These are phyloP conservation scores for Auriculariales sp. DNA, from an alignment of 768 basidiomycete genomes.

Conservation along the genomic window DNA sequence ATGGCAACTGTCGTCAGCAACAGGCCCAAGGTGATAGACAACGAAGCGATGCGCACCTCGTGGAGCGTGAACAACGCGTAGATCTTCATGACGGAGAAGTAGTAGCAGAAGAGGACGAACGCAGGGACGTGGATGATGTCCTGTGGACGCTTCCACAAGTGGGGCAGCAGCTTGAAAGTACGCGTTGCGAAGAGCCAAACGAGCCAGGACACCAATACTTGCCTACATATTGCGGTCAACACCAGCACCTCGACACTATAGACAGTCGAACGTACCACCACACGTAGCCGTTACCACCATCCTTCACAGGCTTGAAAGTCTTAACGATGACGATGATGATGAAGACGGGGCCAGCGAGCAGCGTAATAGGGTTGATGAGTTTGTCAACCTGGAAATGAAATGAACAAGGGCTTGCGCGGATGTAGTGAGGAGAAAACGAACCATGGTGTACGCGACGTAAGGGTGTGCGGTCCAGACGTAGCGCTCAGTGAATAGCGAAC, in stretches of 20 bases:
- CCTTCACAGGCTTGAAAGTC: slow-evolving; percentile 46
- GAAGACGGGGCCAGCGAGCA: slow-evolving; percentile 70
- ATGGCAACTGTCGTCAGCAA: neutral
- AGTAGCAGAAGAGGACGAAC: slow-evolving; percentile 83
- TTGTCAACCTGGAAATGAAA: slow-evolving; percentile 45
- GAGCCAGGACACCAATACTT: slow-evolving; percentile 49
- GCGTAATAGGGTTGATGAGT: slow-evolving; percentile 73
- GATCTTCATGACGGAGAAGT: slow-evolving; percentile 89
- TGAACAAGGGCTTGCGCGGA: neutral
- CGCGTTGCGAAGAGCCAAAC: slow-evolving; percentile 60
- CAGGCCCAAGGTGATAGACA: neutral
- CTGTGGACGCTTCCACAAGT: slow-evolving; percentile 62
- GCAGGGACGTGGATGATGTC: slow-evolving; percentile 76
- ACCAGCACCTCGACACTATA: neutral
- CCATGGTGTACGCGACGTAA: slow-evolving; percentile 77
- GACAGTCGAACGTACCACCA: slow-evolving; percentile 46
- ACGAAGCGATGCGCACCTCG: slow-evolving; percentile 36
- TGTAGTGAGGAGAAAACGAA: slow-evolving; percentile 18
- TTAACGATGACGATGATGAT: slow-evolving; percentile 68
- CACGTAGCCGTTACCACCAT: slow-evolving; percentile 69
- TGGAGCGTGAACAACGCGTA: slow-evolving; percentile 84
- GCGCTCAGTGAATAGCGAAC: slow-evolving; percentile 79
- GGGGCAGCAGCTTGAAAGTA: slow-evolving; percentile 61
- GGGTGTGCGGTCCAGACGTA: slow-evolving; percentile 82
- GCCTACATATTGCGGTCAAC: slow-evolving; percentile 26